Evolutionary conservation across 1,284 basidiomycete genomes (phyloP), one percentile per base, ranked within the genome.

Genomic region (Pascua sp.): DNA sequence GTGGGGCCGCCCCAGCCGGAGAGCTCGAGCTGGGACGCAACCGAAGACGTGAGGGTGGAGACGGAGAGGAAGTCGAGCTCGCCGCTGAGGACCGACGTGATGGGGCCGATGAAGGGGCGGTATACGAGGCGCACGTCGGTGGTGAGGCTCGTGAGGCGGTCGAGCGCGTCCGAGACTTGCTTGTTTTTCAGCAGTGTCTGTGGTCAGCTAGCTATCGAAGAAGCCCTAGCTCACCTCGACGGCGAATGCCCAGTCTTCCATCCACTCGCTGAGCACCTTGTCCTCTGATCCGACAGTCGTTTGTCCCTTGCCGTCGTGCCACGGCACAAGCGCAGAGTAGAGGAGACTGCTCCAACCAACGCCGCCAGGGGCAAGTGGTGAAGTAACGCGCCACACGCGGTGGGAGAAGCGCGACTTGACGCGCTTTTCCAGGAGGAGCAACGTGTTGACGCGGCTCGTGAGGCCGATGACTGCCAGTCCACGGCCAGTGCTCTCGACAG

Each of bases 341-440:
- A 83, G 72, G 5, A 86, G 65, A 11, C 65, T 68, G 8, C 82
- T 71, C 85, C 88, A 91, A 8, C 67, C 67, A 11, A 53, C 47
- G 5, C 55, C 58, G n/a, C 67, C 67, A 0, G 85, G 61, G 11
- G 77, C 77, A 8, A 79, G 68, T 0, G 86, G 84, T 17, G 86
- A 83, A 0, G 84, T 81, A 8, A 90, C 86, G 51, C 90, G 84
- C 62, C 93, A 81, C 67, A 92, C 89, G 49, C 93, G 82, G 41
- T 91, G 91, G 5, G 92, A 95, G 77, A 96, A 98, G 8, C 93
- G 85, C 63, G 91, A 95, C 77, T 96, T 95, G 51, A 97, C 93
- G 48, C 93, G 83, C 73, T 98, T 97, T 75, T 98, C 93, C 8
- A 98, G 80, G 10, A 90, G 77, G 56, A 90, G 88, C 58, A 95